Base-by-base conservation (phyloP, 1,284 basidiomycete genomes). In the Leccinum fuscescens region DNA sequence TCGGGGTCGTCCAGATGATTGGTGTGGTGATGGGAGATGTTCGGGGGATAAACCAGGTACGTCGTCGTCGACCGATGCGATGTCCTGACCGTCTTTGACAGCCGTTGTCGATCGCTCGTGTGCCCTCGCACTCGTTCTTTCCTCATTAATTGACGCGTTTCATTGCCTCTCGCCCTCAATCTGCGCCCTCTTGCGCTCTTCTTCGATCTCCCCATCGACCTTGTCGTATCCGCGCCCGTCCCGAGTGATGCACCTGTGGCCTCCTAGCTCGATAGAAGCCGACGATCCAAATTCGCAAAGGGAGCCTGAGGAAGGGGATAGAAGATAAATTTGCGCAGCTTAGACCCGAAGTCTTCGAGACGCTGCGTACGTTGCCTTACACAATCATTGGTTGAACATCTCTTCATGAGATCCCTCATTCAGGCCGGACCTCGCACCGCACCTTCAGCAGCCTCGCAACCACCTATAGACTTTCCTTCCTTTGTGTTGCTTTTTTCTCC, bases 401-500 rank as follows among this genome's bases (percentile, higher is more conserved):
- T 39, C 46, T 57, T 55, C 17, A 57, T 3, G 24, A 8, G 20
- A 31, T 15, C 14, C 17, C 14, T n/a, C 42, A 11, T 56, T 88
- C n/a, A 80, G 80, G 55, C 7, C 51, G 65, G 7, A 85, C 86
- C 59, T 89, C 88, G 6, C 82, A 89, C 64, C 80, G 33, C 33
- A 35, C 33, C 33, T 83, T 6, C 80, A 84, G 46, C 77, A 86
- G 55, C 7, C 82, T 97, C 1, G 94, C 94, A 2, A 93, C 96
- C 69, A 81, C 89, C 65, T 94, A 95, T 72, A 81, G 94, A 97
- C 73, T 97, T 92, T 77, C 79, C 29, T 31, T 31, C 9, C 29
- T 31, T 98, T 8, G 92, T 90, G 20, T 85, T 88, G 48, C 81
- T 98, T 4, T 94, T 92, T 73, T 35, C 86, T 93, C 71, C 82